A percentile compares a stretch with the other conserved stretches of the same genome.
Conservation (phyloP, 1,284 basidiomycete genomes). For the Phellopilus nigrolimitatus region DNA sequence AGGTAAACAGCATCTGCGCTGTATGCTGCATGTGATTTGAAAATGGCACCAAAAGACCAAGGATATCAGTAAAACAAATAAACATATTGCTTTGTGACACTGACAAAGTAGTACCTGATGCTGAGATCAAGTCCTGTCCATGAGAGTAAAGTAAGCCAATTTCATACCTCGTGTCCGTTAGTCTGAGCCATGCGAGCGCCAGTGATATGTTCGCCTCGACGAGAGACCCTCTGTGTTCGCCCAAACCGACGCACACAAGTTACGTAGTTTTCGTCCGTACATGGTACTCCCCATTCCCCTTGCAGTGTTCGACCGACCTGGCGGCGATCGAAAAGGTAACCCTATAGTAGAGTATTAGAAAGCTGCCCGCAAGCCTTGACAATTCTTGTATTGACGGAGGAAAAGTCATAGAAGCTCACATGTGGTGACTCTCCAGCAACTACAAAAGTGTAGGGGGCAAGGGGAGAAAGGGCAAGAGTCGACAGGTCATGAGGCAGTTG, state of each 20-base stretch:
- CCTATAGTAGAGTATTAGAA: conserved; percentile 38
- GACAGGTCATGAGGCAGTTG: conserved; percentile 56
- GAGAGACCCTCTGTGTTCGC: conserved; percentile 36
- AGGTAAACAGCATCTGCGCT: conserved; percentile 75
- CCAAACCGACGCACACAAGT: conserved; percentile 87
- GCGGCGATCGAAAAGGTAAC: conserved; percentile 85
- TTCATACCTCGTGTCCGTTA: conserved; percentile 74
- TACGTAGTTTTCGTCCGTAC: conserved; percentile 46
- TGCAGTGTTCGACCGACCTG: conserved; percentile 62
- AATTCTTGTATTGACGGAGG: no score
- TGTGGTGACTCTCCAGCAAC: conserved; percentile 69
- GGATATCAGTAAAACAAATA: conserved; percentile 2
- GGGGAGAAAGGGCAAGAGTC: conserved; percentile 60
- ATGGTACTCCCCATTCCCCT: conserved; percentile 69
- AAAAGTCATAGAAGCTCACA: conserved; percentile 37
- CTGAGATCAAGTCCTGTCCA: not conserved
- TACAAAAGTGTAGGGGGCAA: conserved; percentile 70
- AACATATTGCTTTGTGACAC: conserved; percentile 22
- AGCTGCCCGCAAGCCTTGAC: no score
- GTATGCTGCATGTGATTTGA: conserved; percentile 68
- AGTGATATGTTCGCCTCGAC: conserved; percentile 62
- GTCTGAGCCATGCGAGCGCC: conserved; percentile 71
- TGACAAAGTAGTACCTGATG: conserved; percentile 51
- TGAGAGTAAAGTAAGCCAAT: not conserved
- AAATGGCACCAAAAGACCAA: conserved; percentile 19